Evolutionary conservation across 768 basidiomycete species (phyloP), one percentile per base, ranked within the genome.

Genomic region (Albatrellus ellisii): DNA sequence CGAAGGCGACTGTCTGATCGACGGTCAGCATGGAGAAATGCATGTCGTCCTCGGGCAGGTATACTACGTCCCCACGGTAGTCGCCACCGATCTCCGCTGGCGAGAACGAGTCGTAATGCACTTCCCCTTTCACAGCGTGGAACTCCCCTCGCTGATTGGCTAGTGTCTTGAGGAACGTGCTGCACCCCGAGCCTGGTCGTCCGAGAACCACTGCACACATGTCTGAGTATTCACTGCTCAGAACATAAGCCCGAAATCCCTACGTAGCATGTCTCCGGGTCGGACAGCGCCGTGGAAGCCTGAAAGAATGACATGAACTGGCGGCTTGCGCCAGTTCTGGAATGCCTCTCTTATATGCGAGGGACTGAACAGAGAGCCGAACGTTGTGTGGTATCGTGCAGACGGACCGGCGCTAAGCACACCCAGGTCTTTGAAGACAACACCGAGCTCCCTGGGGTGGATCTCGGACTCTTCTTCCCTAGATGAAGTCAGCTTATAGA

Each of bases 11-110:
- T 0, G 86, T 88, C 54, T 88, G 70, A 34, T 73, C 69, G 25
- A 89, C 85, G 6, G 81, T 85, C 20, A 94, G 68, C 9, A 81
- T 84, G 6, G 88, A 82, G 50, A 90, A 83, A 55, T 89, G 87
- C 1, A 83, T 65, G 54, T 92, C 87, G 51, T 88, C 87, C 62
- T 86, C 87, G 0, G 84, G 82, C 45, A 72, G 79, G 56, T 86
- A 89, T 41, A 74, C 73, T 2, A 86, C 77, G 53, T 87, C 87
- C 12, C 88, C n/a, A n/a, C n/a, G n/a, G n/a, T n/a, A n/a, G n/a
- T n/a, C 41, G n/a, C n/a, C n/a, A n/a, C n/a, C n/a, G n/a, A 92
- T 69, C 42, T 87, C 68, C 1, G 71, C 60, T 2, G 82, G 72
- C 0, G 75, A 60, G 44, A 92, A 68, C 1, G 84, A 77, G 54